Percentiles rank a stretch among this genome's conserved stretches.
phyloP scores from a whole-genome alignment of 768 basidiomycete species.

The Russula vinacea region DNA sequence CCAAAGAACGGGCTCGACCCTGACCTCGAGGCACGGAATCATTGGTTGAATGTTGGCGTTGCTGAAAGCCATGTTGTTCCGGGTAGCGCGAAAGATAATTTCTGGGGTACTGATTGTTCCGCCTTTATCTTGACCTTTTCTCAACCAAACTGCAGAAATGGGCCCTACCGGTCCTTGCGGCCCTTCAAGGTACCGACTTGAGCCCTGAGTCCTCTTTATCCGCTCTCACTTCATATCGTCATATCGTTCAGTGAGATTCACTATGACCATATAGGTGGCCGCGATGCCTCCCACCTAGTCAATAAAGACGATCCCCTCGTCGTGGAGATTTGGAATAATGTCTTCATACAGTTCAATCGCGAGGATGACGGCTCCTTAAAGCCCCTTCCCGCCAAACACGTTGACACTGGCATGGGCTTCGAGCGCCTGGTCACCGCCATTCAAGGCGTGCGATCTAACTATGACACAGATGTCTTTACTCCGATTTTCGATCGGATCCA shows the following conservation, averaged over 20 bases:
- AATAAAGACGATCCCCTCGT: conserved; percentile 97
- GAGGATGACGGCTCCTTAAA: conserved; percentile 82
- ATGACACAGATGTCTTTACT: conserved; percentile 93
- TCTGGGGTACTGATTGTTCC: conserved; percentile 76
- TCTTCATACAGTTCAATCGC: conserved; percentile 98
- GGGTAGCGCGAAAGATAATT: conserved; percentile 95
- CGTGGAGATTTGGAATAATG: conserved; percentile 99
- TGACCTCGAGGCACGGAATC: conserved; percentile 82
- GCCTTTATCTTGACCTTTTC: conserved; percentile 12
- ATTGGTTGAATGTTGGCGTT: conserved; percentile 88
- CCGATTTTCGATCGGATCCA: conserved; percentile 87
- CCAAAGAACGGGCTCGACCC: conserved; percentile 77
- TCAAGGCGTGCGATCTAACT: conserved; percentile 90
- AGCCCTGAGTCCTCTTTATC: not conserved
- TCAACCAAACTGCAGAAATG: conserved; percentile 67
- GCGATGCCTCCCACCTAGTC: conserved; percentile 89
- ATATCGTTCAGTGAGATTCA: conserved; percentile 75
- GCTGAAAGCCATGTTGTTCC: conserved; percentile 87
- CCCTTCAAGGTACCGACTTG: conserved; percentile 72
- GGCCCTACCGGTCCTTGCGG: conserved; percentile 97
- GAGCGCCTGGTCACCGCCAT: conserved; percentile 94
- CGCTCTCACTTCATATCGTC: not conserved
- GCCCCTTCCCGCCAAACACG: conserved; percentile 84
- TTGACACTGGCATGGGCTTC: conserved; percentile 99
- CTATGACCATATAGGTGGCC: conserved; percentile 95